A percentile compares a stretch with the other conserved stretches of the same genome.
Evolutionary conservation across 306 rosid genomes (phyloP).

Genomic region (Lathyrus aphaca): DNA sequence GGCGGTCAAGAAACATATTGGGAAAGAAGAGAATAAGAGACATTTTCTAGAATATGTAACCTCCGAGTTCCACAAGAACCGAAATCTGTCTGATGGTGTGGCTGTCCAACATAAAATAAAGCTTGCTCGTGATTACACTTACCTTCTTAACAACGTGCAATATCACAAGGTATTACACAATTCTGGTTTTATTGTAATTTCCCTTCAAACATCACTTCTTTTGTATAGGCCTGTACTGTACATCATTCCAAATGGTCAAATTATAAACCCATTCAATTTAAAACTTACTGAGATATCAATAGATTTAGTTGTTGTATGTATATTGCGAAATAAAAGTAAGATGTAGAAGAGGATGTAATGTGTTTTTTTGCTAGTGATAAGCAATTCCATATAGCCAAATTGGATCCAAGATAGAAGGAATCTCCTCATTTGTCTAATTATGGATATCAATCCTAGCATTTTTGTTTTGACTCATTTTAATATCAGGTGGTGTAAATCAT

Average conservation of each 20-base stretch:
- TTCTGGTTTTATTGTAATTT: slow-evolving; percentile 33
- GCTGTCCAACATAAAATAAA: slow-evolving; percentile 67
- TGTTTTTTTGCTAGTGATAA: neutral
- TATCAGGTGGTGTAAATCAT: neutral
- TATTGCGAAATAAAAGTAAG: slow-evolving; percentile 18
- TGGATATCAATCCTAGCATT: neutral
- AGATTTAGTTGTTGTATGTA: slow-evolving; percentile 16
- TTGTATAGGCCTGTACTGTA: neutral
- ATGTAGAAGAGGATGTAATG: slow-evolving; percentile 8
- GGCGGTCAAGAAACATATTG: slow-evolving; percentile 73
- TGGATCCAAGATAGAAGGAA: slow-evolving; percentile 11
- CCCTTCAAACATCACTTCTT: neutral
- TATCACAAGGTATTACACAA: slow-evolving; percentile 65
- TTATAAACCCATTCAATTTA: neutral
- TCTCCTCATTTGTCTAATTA: neutral
- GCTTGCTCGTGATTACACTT: slow-evolving; percentile 76
- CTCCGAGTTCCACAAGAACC: slow-evolving; percentile 63
- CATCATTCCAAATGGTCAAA: slow-evolving; percentile 18
- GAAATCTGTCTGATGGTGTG: slow-evolving; percentile 45
- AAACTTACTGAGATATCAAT: slow-evolving; percentile 24
- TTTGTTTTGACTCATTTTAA: slow-evolving; percentile 26
- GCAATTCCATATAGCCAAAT: slow-evolving; percentile 9
- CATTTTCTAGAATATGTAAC: slow-evolving; percentile 67
- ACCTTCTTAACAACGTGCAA: slow-evolving; percentile 78
- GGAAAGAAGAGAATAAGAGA: slow-evolving; percentile 61